Evolutionary conservation across 306 rosid species (phyloP).

Genomic region (Vigna angularis): DNA sequence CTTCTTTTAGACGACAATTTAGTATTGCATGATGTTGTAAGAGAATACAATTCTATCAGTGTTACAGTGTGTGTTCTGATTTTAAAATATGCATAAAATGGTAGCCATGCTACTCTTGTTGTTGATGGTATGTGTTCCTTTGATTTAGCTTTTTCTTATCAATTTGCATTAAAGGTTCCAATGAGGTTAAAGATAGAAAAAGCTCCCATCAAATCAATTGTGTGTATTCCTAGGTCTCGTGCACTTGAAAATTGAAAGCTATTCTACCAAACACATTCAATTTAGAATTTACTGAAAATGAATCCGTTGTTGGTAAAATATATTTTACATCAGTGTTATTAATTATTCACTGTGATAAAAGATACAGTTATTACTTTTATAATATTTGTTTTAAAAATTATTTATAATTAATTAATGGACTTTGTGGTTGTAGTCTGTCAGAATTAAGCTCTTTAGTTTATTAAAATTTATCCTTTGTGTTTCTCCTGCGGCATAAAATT

Average conservation of each 20-base stretch:
- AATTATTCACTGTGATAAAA: neutral
- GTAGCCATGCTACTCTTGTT: neutral
- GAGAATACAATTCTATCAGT: neutral
- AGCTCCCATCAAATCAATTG: neutral
- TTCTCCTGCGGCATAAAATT: neutral
- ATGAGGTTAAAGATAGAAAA: neutral
- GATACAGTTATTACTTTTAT: neutral
- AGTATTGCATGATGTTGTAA: neutral
- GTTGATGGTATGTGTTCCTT: neutral
- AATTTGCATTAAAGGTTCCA: slow-evolving; percentile 2
- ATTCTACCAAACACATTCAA: neutral
- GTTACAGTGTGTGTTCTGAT: neutral
- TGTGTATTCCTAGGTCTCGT: slow-evolving; percentile 10
- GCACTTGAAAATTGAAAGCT: neutral
- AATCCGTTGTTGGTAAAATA: too few relatives aligned
- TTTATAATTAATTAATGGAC: neutral
- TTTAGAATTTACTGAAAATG: neutral
- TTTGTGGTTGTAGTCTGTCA: neutral
- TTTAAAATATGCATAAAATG: neutral
- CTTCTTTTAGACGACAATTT: neutral
- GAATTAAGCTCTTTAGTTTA: neutral
- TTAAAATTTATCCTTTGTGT: too few relatives aligned
- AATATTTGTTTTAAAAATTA: neutral
- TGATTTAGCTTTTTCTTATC: neutral
- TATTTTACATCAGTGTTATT: too few relatives aligned